phyloP scores from a whole-genome alignment of 2,329 filamentous ascomycete species.

The Amauroascus verrucosus region DNA sequence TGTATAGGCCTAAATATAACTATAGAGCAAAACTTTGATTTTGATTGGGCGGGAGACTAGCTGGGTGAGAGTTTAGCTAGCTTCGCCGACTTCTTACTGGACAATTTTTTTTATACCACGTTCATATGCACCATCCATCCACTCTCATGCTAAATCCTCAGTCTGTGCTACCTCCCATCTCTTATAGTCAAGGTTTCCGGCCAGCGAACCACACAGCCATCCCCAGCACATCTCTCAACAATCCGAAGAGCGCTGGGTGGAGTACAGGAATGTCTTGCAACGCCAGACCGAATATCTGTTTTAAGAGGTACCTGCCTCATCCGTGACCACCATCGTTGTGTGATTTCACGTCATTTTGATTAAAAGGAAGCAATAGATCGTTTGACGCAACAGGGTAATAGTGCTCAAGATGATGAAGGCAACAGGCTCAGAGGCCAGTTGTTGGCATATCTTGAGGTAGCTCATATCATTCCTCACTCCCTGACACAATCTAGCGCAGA shows the following conservation, averaged over 20 bases:
- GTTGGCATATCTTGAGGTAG: not conserved
- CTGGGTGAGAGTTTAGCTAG: not conserved
- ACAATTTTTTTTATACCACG: not conserved
- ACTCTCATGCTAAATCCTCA: not conserved
- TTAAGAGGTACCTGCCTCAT: conserved; percentile 15
- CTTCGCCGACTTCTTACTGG: conserved; percentile 17
- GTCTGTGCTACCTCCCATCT: not conserved
- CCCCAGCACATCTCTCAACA: conserved; percentile 14
- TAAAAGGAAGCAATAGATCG: conserved; percentile 14
- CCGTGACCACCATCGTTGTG: conserved; percentile 18
- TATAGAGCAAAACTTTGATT: not conserved
- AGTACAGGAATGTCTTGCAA: not conserved
- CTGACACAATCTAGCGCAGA: not conserved
- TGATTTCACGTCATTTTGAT: conserved; percentile 17
- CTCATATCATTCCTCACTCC: not conserved
- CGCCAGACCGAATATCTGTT: conserved; percentile 1
- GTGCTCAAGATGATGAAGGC: not conserved
- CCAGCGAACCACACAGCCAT: conserved; percentile 16
- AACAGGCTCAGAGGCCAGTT: not conserved
- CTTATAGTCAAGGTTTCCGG: conserved; percentile 14
- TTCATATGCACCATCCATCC: not conserved
- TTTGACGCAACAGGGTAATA: not conserved
- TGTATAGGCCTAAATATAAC: not conserved
- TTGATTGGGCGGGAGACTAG: not conserved
- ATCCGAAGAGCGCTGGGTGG: conserved; percentile 10